Evolutionary conservation across 148 eudicot genomes (phyloP), one percentile per base, ranked within the genome.

Genomic region (Vaccinium myrtillus): DNA sequence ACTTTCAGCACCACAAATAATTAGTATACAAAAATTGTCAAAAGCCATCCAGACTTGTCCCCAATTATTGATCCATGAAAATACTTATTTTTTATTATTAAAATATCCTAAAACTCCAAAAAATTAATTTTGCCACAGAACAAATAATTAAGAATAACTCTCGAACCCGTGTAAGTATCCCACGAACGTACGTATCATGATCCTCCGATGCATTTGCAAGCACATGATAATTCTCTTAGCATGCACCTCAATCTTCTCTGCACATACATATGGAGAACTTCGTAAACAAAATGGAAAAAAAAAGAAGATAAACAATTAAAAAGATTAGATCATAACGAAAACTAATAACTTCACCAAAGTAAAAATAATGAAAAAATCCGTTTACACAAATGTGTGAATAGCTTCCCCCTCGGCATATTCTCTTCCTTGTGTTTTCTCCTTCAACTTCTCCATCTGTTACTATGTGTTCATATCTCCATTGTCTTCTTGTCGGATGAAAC

Each of bases 391-490:
- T 43, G 53, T 25, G 81, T 51, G 87, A 81, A 69, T 23, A 16
- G 48, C 51, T 75, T 67, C 75, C 55, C 39, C 67, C 81, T 56
- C 75, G 50, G 61, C 14, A 30, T 84, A 46, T 84, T 25, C 80
- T 69, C 63, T 81, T 83, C 43, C 49, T 85, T 75, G 77, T 76
- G 19, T 49, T 14, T 48, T 82, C 74, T 75, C 7, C 74, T 65
- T 27, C 81, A 23, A 74, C 65, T 46, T 84, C 46, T 49, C 65
- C 87, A 58, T 83, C 83, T 16, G 89, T 59, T 36, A 78, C 82
- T 9, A 87, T 86, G n/a, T 51, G 75, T 58, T 88, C 88, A 21
- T 90, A 92, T 78, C 84, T 85, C 92, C 89, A 86, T 54, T 36
- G 55, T 82, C 85, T 36, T 48, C 79, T 87, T 49, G 71, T 83